phyloP scores from a whole-genome alignment of 2,329 filamentous ascomycete species.

The Lachnum nothofagi region DNA sequence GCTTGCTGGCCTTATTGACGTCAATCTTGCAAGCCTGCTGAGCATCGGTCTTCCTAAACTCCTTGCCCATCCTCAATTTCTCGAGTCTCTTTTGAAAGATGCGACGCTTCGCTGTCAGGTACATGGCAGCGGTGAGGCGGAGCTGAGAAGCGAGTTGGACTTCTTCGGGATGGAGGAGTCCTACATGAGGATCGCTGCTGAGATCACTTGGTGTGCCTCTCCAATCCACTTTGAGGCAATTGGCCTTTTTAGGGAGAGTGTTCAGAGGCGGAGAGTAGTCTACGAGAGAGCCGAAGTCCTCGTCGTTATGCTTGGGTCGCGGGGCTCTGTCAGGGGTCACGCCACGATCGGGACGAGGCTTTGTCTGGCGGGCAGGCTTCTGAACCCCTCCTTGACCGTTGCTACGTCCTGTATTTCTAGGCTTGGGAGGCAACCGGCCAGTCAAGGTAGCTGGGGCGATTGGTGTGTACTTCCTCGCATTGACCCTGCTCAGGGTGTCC shows the following conservation, averaged over 20 bases:
- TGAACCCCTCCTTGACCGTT: conserved; percentile 2
- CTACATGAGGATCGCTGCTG: conserved; percentile 61
- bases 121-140: conserved; percentile 79
- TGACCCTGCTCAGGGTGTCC: conserved; percentile 21
- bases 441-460: conserved; percentile 26
- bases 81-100: conserved; percentile 77
- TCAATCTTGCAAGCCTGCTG: conserved; percentile 98
- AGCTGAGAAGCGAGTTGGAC: conserved; percentile 70
- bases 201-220: conserved; percentile 77
- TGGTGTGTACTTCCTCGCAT: conserved; percentile 19
- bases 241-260: conserved; percentile 61
- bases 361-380: conserved; percentile 10
- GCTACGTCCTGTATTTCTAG: conserved; percentile 1
- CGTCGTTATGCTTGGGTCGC: conserved; percentile 71
- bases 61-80: conserved; percentile 62
- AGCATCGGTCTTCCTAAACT: conserved; percentile 91
- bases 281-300: conserved; percentile 66
- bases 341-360: conserved; percentile 12
- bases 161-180: conserved; percentile 74
- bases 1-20: conserved; percentile 91
- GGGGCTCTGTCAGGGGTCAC: conserved; percentile 33
- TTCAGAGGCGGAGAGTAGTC: conserved; percentile 67
- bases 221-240: conserved; percentile 79
- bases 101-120: conserved; percentile 85
- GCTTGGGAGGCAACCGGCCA: conserved; percentile 12